These are phyloP conservation scores for Cercospora beticola DNA, from an alignment of 2,329 filamentous ascomycete genomes.

Conservation along the genomic window DNA sequence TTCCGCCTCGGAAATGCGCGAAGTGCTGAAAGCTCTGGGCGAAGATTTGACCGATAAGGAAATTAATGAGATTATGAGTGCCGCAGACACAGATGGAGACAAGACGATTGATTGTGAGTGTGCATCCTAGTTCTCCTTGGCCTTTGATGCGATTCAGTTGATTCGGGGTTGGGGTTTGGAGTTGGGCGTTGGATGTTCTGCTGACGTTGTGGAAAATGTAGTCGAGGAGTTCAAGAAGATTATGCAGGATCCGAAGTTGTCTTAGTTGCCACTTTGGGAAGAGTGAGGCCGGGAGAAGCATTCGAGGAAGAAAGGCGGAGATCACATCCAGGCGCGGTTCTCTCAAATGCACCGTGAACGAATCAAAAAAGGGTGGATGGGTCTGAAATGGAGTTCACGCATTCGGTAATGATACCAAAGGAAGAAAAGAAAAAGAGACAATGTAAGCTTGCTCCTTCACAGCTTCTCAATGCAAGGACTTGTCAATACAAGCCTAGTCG, in stretches of 20 bases:
- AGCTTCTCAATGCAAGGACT: neutral
- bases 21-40: constrained; percentile 21
- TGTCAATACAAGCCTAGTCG: too few relatives aligned
- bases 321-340: neutral
- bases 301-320: neutral
- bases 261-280: neutral
- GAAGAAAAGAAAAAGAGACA: neutral
- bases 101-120: constrained; percentile 21
- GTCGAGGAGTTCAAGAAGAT: constrained; percentile 25
- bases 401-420: neutral
- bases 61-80: constrained; percentile 22
- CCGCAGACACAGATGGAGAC: constrained; percentile 22
- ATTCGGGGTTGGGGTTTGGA: too few relatives aligned
- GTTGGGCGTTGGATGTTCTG: too few relatives aligned
- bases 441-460: neutral
- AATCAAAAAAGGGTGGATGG: neutral
- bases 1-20: constrained; percentile 19
- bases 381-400: neutral
- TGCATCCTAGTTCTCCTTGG: too few relatives aligned
- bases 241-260: constrained; percentile 19
- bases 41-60: constrained; percentile 21
- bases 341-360: neutral
- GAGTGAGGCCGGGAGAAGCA: too few relatives aligned
- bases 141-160: too few relatives aligned
- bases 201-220: neutral